Conservation (phyloP, 2,329 filamentous ascomycete species). For the Drechmeria coniospora region DNA sequence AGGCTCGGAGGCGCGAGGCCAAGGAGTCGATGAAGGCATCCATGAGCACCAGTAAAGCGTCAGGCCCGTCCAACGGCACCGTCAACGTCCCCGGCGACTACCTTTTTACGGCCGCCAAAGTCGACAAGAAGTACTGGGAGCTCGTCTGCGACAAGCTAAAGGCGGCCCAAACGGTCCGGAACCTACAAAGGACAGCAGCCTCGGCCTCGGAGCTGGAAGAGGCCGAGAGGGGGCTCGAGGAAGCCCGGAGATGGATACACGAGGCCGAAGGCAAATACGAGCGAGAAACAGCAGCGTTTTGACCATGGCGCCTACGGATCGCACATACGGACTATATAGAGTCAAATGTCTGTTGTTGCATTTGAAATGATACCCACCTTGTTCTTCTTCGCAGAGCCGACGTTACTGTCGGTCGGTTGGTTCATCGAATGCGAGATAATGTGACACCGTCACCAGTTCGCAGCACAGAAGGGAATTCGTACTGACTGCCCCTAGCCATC, state of each 20-base stretch:
- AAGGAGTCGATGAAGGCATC: slow-evolving; percentile 18
- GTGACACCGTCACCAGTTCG: not conserved
- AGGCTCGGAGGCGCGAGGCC: slow-evolving; percentile 20
- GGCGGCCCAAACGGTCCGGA: slow-evolving; percentile 21
- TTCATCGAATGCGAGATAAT: too few relatives aligned
- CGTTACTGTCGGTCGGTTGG: too few relatives aligned
- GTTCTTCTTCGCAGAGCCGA: too few relatives aligned
- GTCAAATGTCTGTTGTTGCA: too few relatives aligned
- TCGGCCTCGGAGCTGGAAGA: slow-evolving; percentile 12
- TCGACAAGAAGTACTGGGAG: slow-evolving; percentile 22
- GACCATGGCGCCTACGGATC: not conserved
- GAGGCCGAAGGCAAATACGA: slow-evolving; percentile 22
- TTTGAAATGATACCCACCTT: too few relatives aligned
- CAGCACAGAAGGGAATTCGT: not conserved
- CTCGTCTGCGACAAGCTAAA: slow-evolving; percentile 24
- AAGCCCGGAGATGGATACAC: slow-evolving; percentile 18
- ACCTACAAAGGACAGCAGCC: slow-evolving; percentile 13
- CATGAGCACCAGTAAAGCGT: slow-evolving; percentile 6
- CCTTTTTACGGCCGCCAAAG: slow-evolving; percentile 12
- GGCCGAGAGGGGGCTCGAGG: slow-evolving; percentile 14
- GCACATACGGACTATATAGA: too few relatives aligned
- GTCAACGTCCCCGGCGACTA: slow-evolving; percentile 22
- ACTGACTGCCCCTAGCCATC: too few relatives aligned
- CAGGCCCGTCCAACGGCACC: slow-evolving; percentile 17
- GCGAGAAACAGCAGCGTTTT: slow-evolving; percentile 11